Percentiles rank a stretch among this genome's conserved stretches.
Conservation (phyloP, 2,329 filamentous ascomycete species). For the Cercospora nicotianae region DNA sequence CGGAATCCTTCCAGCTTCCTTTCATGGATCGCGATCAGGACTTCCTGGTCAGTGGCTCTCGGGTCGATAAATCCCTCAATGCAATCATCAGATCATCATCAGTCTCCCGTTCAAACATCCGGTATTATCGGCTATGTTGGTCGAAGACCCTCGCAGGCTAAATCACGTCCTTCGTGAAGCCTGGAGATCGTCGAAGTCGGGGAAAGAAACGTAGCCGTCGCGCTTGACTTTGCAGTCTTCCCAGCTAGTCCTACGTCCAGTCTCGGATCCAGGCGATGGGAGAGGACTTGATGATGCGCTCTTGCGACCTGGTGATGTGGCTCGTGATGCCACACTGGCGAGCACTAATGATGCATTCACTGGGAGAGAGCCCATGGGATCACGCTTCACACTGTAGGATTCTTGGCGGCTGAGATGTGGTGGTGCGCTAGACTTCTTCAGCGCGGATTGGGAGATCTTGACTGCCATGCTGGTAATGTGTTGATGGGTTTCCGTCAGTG, state of each 20-base stretch:
- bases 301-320: constrained; percentile 27
- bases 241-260: constrained; percentile 33
- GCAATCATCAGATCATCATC: constrained; percentile 1
- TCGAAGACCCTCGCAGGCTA: not conserved
- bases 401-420: constrained; percentile 35
- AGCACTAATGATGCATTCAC: constrained; percentile 27
- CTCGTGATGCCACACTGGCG: constrained; percentile 30
- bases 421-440: constrained; percentile 32
- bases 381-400: constrained; percentile 31
- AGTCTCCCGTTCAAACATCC: not conserved
- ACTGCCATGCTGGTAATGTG: constrained; percentile 23
- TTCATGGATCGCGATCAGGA: not conserved
- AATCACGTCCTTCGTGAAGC: constrained; percentile 8
- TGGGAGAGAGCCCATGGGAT: constrained; percentile 20
- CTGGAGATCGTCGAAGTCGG: constrained; percentile 35
- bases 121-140: not conserved
- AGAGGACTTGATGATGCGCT: constrained; percentile 25
- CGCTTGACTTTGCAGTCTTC: constrained; percentile 36
- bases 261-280: constrained; percentile 24
- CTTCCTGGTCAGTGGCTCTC: not conserved
- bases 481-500: not conserved
- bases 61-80: constrained; percentile 1
- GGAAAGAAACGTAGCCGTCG: constrained; percentile 39
- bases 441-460: constrained; percentile 30
- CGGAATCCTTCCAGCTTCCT: constrained; percentile 6